A percentile compares a stretch with the other conserved stretches of the same genome.
These are phyloP conservation scores for Mycena sanguinolenta DNA, from an alignment of 768 basidiomycete species.

Conservation along the genomic window DNA sequence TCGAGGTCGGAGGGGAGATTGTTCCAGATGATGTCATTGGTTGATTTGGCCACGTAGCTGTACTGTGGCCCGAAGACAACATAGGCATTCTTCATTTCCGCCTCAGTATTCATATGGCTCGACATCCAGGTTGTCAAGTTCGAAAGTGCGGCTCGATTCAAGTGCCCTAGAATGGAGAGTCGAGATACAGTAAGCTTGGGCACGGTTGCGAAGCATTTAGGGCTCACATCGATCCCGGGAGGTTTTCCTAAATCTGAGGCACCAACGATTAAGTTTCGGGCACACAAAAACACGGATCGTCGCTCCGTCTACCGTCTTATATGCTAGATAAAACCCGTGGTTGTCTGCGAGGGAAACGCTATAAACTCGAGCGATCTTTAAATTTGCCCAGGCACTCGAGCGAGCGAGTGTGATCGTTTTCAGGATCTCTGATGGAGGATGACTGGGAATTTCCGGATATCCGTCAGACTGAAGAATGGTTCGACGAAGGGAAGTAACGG, in stretches of 20 bases:
- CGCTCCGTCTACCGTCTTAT: neutral
- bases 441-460: neutral
- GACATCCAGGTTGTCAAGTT: conserved; percentile 1
- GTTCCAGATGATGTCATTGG: neutral
- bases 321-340: conserved; percentile 2
- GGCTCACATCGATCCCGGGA: neutral
- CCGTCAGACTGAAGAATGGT: neutral
- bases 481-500: neutral
- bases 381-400: neutral
- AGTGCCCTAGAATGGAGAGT: neutral
- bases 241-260: neutral
- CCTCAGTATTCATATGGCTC: neutral
- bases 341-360: neutral
- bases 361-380: neutral
- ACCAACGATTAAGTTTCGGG: neutral
- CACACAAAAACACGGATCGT: neutral
- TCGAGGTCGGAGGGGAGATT: conserved; percentile 1
- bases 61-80: conserved; percentile 1
- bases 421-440: neutral
- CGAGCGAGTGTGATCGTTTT: neutral
- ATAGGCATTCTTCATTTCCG: neutral
- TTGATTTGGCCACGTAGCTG: conserved; percentile 1
- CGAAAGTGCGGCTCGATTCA: neutral
- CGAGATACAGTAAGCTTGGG: neutral
- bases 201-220: neutral